Evolutionary conservation across 2,329 filamentous ascomycete genomes (phyloP), one percentile per base, ranked within the genome.

Genomic region (Penicillium hordei): DNA sequence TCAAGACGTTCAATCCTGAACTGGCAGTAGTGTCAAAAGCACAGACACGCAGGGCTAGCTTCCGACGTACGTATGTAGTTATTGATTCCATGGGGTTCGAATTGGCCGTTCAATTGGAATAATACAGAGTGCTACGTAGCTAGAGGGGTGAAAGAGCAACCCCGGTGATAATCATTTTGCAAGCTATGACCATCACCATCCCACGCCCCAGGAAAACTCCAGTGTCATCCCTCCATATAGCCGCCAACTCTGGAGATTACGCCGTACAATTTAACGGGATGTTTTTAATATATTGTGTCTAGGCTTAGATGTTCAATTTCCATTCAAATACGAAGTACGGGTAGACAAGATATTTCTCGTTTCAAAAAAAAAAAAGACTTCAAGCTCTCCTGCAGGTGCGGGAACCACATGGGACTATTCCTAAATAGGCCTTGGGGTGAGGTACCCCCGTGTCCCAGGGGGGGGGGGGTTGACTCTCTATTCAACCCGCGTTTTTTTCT

Each of bases 351-450:
- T 43, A 40, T 56, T 34, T 19, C 60, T 58, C 48, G 55, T 59
- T 53, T 34, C 50, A 57, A 64, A 60, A 55, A 64, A 61, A 13
- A 33, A 13, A 13, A 33, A 52, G 53, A 21, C 43, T 61, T 62
- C 52, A 55, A 59, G 52, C 54, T 57, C 46, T 43, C 40, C 56
- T 62, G 62, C 60, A 63, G 59, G 60, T 55, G 59, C 60, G 61
- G 58, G 60, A 60, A 57, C 55, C 46, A 52, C 40, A 59, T 49
- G 19, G 19, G 15, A 50, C 53, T 40, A 52, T 52, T 44, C 51
- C 60, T 52, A 55, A 19, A 38, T 43, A 1, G 49, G 58, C n/a
- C 15, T 19, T 40, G 42, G 45, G 40, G 52, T 58, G 55, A 57
- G 40, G 38, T 19, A 31, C 21, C 33, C 27, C 29, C 31, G 29